These are phyloP conservation scores for Cyberlindnera misumaiensis DNA, from an alignment of 805 yeast species.

Conservation along the genomic window DNA sequence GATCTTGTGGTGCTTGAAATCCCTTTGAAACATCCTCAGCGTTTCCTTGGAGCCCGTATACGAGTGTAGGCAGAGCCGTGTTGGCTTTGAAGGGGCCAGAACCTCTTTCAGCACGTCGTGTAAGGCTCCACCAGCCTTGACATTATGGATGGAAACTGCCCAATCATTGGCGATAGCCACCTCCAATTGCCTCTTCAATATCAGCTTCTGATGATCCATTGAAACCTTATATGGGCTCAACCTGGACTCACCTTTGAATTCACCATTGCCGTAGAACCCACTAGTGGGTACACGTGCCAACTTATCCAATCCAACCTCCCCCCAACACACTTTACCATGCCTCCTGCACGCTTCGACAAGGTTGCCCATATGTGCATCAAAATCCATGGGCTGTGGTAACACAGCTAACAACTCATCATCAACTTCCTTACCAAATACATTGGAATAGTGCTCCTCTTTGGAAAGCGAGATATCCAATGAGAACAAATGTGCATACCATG, in stretches of 20 bases:
- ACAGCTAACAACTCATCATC: constrained; percentile 31
- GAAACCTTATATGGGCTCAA: constrained; percentile 45
- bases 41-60: constrained; percentile 80
- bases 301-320: constrained; percentile 91
- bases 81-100: constrained; percentile 14
- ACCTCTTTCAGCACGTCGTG: constrained; percentile 34
- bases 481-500: constrained; percentile 80
- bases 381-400: constrained; percentile 56
- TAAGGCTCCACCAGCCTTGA: constrained; percentile 63
- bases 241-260: constrained; percentile 6
- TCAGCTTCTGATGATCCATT: constrained; percentile 55
- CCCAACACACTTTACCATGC: constrained; percentile 40
- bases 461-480: constrained; percentile 18
- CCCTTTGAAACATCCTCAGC: constrained; percentile 38
- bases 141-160: constrained; percentile 78
- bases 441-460: constrained; percentile 50
- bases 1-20: constrained; percentile 8
- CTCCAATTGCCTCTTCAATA: constrained; percentile 45
- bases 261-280: constrained; percentile 44
- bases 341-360: constrained; percentile 10
- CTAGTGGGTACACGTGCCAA: constrained; percentile 56
- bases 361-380: constrained; percentile 29
- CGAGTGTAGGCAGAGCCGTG: constrained; percentile 66
- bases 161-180: constrained; percentile 43
- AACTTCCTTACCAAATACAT: constrained; percentile 37